Percentiles rank a stretch among this genome's conserved stretches.
Conservation (phyloP, 345 rosid species). For the Physaria fendleri region DNA sequence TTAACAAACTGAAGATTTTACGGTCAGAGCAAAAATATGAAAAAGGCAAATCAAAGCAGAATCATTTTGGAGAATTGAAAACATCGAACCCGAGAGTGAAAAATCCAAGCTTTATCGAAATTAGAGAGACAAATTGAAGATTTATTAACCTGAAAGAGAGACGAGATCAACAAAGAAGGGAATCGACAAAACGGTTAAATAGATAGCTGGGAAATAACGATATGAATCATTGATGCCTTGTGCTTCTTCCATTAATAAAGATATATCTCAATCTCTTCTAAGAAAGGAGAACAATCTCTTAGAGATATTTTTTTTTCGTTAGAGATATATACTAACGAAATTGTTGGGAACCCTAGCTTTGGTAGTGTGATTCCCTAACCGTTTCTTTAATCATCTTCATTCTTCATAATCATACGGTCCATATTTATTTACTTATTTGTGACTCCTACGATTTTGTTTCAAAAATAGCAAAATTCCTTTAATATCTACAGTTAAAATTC, state of each 20-base stretch:
- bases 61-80: neutral
- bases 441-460: too few species aligned
- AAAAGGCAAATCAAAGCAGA: neutral
- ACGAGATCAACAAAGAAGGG: too few species aligned
- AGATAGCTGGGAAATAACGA: constrained; percentile 66
- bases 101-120: constrained; percentile 2
- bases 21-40: neutral
- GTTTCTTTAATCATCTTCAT: too few species aligned
- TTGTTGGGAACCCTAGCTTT: too few species aligned
- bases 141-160: constrained; percentile 53
- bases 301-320: too few species aligned
- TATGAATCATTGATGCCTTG: constrained; percentile 59
- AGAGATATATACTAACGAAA: too few species aligned
- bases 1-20: neutral
- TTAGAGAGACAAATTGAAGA: neutral
- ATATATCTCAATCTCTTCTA: neutral
- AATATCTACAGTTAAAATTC: too few species aligned
- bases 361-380: too few species aligned
- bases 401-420: too few species aligned
- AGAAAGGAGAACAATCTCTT: too few species aligned
- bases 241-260: constrained; percentile 32
- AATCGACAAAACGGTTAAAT: constrained; percentile 54
- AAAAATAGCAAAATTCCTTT: too few species aligned
- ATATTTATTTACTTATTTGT: too few species aligned
- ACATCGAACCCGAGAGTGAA: neutral